Base-by-base conservation (phyloP, 257 asterid species). In the Solanum okadae region DNA sequence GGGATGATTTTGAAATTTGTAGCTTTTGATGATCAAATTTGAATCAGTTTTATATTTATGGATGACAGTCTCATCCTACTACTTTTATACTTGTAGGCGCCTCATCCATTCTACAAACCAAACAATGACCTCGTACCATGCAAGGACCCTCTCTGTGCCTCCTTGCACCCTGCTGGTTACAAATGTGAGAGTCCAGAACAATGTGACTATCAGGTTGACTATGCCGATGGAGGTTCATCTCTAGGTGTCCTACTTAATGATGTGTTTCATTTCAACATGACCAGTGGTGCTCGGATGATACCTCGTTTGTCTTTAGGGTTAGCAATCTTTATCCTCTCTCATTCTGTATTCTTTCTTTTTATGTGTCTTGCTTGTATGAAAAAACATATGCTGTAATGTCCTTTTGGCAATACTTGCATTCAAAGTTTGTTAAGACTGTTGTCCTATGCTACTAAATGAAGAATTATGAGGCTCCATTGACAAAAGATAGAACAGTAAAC, bases 171-270 rank as follows among this genome's bases (percentile, higher is more conserved):
- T n/a, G 85, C 91, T 15, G 98, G 94, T 84, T 93, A 97, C 63
- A 89, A 84, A 33, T 97, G 99, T 61, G 98, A 96, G 77, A 92
- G 71, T 83, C 98, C 98, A 63, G 94, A 93, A 56, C 99, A 97
- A 88, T 97, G 99, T 90, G 99, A 97, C 87, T 97, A 97, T 23
- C 98, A 95, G 89, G 99, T 97, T 81, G 99, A 95, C 95, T 97
- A 97, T 89, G 99, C 99, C 4, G 99, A 97, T 90, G 99, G 99
- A 84, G 99, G 99, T 86, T 97, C 99, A 35, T 97, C 99, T 77
- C 96, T 97, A 8, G 99, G 99, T 27, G 99, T 97, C 76, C 93
- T 97, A 4, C 95, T 97, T 85, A 95, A 97, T 68, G 99, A 97
- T 87, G 49, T 91, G 72, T 92, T 95, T 81, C 63, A 93, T 13